phyloP scores from a whole-genome alignment of 176 grass and related monocot genomes.

The Musa beccarii region DNA sequence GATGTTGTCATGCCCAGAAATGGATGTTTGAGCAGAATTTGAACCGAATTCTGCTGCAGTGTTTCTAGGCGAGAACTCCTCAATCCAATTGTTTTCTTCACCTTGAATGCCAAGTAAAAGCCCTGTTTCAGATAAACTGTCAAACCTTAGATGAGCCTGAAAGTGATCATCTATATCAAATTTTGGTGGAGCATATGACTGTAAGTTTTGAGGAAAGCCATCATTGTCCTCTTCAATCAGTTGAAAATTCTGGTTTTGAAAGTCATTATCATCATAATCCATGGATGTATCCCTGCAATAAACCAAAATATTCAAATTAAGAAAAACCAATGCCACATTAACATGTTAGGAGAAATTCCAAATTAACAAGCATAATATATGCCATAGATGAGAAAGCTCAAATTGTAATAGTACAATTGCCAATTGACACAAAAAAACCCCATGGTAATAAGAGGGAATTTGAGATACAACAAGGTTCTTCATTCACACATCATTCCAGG shows the following conservation, averaged over 20 bases:
- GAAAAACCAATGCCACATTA: not conserved
- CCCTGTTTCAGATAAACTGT: slow-evolving; percentile 62
- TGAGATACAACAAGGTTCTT: not conserved
- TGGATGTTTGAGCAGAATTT: slow-evolving; percentile 41
- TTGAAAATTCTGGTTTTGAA: slow-evolving; percentile 82
- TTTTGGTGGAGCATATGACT: slow-evolving; percentile 59
- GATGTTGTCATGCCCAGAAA: slow-evolving; percentile 68
- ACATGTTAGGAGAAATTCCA: not conserved
- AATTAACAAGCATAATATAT: not conserved
- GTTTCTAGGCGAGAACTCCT: slow-evolving; percentile 65
- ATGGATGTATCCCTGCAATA: slow-evolving; percentile 71
- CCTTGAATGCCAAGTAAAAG: slow-evolving; percentile 56
- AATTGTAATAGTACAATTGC: not conserved
- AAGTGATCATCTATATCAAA: slow-evolving; percentile 84
- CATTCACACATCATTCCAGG: not conserved
- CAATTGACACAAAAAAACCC: not conserved
- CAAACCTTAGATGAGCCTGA: slow-evolving; percentile 67
- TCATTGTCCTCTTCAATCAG: slow-evolving; percentile 55
- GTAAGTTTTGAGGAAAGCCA: slow-evolving; percentile 63
- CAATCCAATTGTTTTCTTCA: slow-evolving; percentile 67
- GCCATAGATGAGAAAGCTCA: not conserved
- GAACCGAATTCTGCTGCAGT: slow-evolving; percentile 50
- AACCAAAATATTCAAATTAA: slow-evolving; percentile 11
- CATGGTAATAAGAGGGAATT: not conserved
- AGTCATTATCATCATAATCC: slow-evolving; percentile 91